These are phyloP conservation scores for Phascolomyces articulosus DNA, from an alignment of 371 early-diverging fungal species.

Conservation along the genomic window DNA sequence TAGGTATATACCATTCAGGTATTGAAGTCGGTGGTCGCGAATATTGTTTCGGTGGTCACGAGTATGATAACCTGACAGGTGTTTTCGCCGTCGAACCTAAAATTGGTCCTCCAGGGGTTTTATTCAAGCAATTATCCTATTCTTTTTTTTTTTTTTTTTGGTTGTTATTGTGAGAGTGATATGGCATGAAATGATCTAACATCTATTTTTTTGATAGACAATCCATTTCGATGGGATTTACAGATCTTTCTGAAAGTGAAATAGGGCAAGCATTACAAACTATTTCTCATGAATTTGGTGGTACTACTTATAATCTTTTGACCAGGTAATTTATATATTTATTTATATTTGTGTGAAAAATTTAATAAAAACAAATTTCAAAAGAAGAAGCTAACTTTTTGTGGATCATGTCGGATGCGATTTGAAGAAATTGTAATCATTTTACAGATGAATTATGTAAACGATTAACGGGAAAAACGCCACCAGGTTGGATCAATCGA, in stretches of 20 bases:
- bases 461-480: slow-evolving; percentile 54
- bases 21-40: slow-evolving; percentile 65
- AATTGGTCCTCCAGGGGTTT: slow-evolving; percentile 59
- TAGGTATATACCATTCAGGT: slow-evolving; percentile 70
- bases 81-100: slow-evolving; percentile 64
- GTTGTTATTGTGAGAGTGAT: background rate
- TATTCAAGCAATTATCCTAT: slow-evolving; percentile 58
- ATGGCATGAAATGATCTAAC: no score
- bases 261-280: slow-evolving; percentile 51
- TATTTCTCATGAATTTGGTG: slow-evolving; percentile 58
- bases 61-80: slow-evolving; percentile 60
- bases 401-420: no score
- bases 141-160: background rate
- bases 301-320: slow-evolving; percentile 60
- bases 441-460: slow-evolving; percentile 61
- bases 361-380: no score
- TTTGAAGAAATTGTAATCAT: slow-evolving; percentile 71
- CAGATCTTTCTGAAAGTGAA: slow-evolving; percentile 45
- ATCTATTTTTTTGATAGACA: no score
- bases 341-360: slow-evolving; percentile 6
- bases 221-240: slow-evolving; percentile 61
- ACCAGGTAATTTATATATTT: slow-evolving; percentile 46
- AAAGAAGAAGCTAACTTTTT: background rate
- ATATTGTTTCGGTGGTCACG: slow-evolving; percentile 70
- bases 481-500: slow-evolving; percentile 72